These are phyloP conservation scores for Phytophthora ramorum DNA, from an alignment of 352 stramenopile genomes.

Conservation along the genomic window DNA sequence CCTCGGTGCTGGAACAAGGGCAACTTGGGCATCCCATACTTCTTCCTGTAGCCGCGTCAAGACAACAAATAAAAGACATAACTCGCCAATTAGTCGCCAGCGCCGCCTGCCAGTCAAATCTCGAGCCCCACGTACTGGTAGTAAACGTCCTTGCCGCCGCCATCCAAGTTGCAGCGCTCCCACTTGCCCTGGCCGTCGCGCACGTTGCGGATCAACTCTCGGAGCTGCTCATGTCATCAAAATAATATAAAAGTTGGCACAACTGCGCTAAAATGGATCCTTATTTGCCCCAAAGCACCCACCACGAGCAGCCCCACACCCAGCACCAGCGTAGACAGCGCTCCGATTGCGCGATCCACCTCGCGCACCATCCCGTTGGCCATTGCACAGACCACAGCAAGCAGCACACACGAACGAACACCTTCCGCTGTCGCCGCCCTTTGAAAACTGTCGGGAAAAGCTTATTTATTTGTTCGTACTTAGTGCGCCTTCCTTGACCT, in stretches of 20 bases:
- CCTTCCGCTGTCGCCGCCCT: background rate
- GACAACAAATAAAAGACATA: constrained; percentile 8
- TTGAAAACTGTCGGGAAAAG: constrained; percentile 31
- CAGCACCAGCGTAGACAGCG: constrained; percentile 77
- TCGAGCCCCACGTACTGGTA: constrained; percentile 57
- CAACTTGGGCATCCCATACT: constrained; percentile 76
- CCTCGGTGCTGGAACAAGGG: constrained; percentile 80
- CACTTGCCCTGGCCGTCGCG: constrained; percentile 60
- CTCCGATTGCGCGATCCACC: constrained; percentile 81
- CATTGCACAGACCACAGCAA: constrained; percentile 33
- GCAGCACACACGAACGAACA: background rate
- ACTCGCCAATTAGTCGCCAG: constrained; percentile 3
- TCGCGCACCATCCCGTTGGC: constrained; percentile 71
- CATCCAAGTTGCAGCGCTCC: constrained; percentile 57
- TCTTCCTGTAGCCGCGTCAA: constrained; percentile 53
- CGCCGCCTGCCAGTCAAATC: background rate
- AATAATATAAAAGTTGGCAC: constrained; percentile 2
- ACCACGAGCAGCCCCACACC: constrained; percentile 78
- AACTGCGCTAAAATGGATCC: constrained; percentile 1
- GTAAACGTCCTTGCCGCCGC: constrained; percentile 72
- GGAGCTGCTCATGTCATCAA: constrained; percentile 43
- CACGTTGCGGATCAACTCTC: constrained; percentile 61
- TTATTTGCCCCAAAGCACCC: constrained; percentile 10
- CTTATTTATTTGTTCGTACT: constrained; percentile 41
- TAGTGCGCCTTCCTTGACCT: constrained; percentile 5